A percentile compares a stretch with the other conserved stretches of the same genome.
These are phyloP conservation scores for Dissophora globulifera DNA, from an alignment of 192 early-diverging fungal species.

Conservation along the genomic window DNA sequence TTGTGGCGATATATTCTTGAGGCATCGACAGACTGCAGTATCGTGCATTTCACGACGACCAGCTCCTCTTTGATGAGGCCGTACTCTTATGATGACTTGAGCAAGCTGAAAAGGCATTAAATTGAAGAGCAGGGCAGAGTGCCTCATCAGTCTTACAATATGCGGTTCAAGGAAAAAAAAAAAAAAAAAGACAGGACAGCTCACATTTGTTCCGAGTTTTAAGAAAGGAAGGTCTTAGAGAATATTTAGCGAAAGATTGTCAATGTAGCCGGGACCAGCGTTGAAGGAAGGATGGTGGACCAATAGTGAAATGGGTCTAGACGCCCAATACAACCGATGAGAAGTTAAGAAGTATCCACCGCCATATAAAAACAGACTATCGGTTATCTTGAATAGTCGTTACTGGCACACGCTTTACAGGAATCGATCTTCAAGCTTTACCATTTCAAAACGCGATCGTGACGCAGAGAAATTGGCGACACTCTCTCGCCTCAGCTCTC, in stretches of 20 bases:
- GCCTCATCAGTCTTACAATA: too few species aligned
- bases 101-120: slow-evolving; percentile 52
- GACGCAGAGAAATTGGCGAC: slow-evolving; percentile 85
- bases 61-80: slow-evolving; percentile 91
- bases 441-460: slow-evolving; percentile 92
- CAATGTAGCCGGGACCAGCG: slow-evolving; percentile 76
- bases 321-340: slow-evolving; percentile 91
- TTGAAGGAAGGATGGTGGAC: slow-evolving; percentile 92
- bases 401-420: not conserved
- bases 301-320: slow-evolving; percentile 95
- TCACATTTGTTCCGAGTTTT: slow-evolving; percentile 47
- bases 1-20: slow-evolving; percentile 93
- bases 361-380: too few species aligned
- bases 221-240: slow-evolving; percentile 50
- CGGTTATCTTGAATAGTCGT: not conserved
- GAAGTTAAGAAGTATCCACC: slow-evolving; percentile 84
- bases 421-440: too few species aligned
- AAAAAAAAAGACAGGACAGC: not conserved
- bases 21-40: slow-evolving; percentile 87
- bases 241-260: slow-evolving; percentile 53
- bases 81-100: slow-evolving; percentile 86
- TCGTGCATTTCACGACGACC: slow-evolving; percentile 76
- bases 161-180: too few species aligned
- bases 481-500: slow-evolving; percentile 87
- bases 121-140: not conserved